A percentile compares a stretch with the other conserved stretches of the same genome.
phyloP scores from a whole-genome alignment of 2,329 filamentous ascomycete genomes.

The Akanthomyces uredinophilus region DNA sequence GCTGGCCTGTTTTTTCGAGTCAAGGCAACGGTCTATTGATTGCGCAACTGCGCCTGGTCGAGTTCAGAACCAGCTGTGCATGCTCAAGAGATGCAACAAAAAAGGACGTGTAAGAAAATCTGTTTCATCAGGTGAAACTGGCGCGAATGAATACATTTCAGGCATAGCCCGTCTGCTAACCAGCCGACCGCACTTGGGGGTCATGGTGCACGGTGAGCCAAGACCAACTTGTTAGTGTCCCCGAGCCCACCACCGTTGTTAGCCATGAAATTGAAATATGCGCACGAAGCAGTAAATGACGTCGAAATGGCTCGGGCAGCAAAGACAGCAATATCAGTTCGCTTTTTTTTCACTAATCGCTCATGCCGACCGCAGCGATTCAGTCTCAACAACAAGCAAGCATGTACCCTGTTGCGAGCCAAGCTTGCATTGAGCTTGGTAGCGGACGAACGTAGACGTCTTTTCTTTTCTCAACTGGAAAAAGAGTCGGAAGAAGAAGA shows the following conservation, averaged over 20 bases:
- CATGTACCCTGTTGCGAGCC: not conserved
- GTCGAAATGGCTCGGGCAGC: not conserved
- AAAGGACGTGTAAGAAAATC: slow-evolving; percentile 3
- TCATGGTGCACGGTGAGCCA: not conserved
- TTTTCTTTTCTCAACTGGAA: not conserved
- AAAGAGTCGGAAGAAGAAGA: not conserved
- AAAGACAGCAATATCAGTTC: not conserved
- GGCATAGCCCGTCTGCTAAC: not conserved
- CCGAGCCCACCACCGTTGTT: not conserved
- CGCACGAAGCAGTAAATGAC: not conserved
- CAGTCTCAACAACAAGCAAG: not conserved
- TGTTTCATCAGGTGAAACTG: not conserved
- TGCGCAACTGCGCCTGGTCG: not conserved
- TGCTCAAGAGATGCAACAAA: not conserved
- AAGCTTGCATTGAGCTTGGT: not conserved
- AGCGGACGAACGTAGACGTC: not conserved
- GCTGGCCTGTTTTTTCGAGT: not conserved
- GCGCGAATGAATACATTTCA: not conserved
- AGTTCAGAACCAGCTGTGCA: not conserved
- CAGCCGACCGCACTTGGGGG: not conserved
- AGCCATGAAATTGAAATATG: not conserved
- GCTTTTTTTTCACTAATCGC: not conserved
- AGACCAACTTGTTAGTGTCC: not conserved
- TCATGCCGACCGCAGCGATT: not conserved
- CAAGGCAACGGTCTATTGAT: not conserved